Evolutionary conservation across 2,329 filamentous ascomycete genomes (phyloP).

Genomic region (Hansfordia pulvinata): DNA sequence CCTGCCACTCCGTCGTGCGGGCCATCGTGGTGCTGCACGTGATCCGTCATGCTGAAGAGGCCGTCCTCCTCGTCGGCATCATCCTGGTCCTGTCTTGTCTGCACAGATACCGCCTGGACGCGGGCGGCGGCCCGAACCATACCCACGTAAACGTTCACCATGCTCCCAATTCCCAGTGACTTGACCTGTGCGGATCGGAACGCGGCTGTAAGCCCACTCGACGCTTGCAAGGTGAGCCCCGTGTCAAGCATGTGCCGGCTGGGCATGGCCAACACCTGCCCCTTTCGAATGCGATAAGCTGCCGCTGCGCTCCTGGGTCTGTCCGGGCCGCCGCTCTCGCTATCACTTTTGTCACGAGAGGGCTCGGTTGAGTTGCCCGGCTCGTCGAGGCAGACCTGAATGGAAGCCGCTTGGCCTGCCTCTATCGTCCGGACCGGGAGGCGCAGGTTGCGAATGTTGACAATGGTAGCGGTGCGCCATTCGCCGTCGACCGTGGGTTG

Average conservation of each 20-base stretch:
- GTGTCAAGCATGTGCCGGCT: conserved; percentile 43
- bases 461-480: conserved; percentile 71
- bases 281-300: conserved; percentile 56
- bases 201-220: conserved; percentile 55
- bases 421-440: conserved; percentile 66
- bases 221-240: conserved; percentile 45
- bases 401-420: conserved; percentile 76
- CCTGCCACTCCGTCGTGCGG: too few relatives aligned
- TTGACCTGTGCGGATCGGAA: conserved; percentile 53
- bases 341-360: too few relatives aligned
- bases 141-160: conserved; percentile 74
- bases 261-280: conserved; percentile 65
- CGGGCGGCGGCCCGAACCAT: conserved; percentile 75
- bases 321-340: conserved; percentile 13
- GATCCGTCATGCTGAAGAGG: conserved; percentile 43
- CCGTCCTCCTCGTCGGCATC: conserved; percentile 31
- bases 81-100: too few relatives aligned
- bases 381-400: conserved; percentile 58
- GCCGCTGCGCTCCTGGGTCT: conserved; percentile 17
- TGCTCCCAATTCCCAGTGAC: conserved; percentile 49
- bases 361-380: conserved; percentile 18
- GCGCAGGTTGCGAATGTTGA: conserved; percentile 78
- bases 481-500: conserved; percentile 43
- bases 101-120: conserved; percentile 47
- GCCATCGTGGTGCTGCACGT: conserved; percentile 24